phyloP scores from a whole-genome alignment of 331 rosid genomes.

The Quercus phellos region DNA sequence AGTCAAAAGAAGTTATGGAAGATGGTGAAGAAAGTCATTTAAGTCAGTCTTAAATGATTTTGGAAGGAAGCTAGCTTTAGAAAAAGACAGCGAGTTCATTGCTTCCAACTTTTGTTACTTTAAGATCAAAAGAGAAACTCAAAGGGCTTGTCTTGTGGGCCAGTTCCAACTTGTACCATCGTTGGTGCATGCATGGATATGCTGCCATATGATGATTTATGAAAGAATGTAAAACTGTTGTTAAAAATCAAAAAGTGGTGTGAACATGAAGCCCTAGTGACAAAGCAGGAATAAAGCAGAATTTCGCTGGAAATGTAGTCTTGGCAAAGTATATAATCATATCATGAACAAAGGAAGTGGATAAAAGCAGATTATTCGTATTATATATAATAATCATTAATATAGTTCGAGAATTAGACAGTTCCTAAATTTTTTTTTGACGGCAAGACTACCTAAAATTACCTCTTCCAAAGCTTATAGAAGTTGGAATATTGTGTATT shows the following conservation, averaged over 20 bases:
- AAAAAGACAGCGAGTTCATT: slow-evolving; percentile 57
- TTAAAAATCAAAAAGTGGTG: slow-evolving; percentile 11
- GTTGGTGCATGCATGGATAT: slow-evolving; percentile 7
- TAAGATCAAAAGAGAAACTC: slow-evolving; percentile 63
- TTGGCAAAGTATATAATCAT: slow-evolving; percentile 49
- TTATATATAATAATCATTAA: slow-evolving; percentile 5
- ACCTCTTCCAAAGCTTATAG: too few species aligned
- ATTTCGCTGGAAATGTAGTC: slow-evolving; percentile 41
- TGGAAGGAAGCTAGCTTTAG: slow-evolving; percentile 64
- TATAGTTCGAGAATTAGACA: background rate
- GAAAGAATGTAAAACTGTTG: background rate
- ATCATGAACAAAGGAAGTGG: slow-evolving; percentile 31
- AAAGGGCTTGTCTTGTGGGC: slow-evolving; percentile 49
- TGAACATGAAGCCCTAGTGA: slow-evolving; percentile 28
- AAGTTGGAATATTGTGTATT: too few species aligned
- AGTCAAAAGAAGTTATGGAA: slow-evolving; percentile 85
- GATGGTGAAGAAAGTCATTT: slow-evolving; percentile 57
- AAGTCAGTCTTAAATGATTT: slow-evolving; percentile 39
- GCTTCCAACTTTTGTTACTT: slow-evolving; percentile 59
- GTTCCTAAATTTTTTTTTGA: too few species aligned
- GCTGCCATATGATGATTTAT: slow-evolving; percentile 15
- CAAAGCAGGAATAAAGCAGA: slow-evolving; percentile 35
- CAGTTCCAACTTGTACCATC: slow-evolving; percentile 17
- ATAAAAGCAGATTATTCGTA: slow-evolving; percentile 21
- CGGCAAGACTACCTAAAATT: too few species aligned